Percentiles rank a stretch among this genome's conserved stretches.
phyloP scores from a whole-genome alignment of 768 basidiomycete genomes.

The Austroboletus eburneus region DNA sequence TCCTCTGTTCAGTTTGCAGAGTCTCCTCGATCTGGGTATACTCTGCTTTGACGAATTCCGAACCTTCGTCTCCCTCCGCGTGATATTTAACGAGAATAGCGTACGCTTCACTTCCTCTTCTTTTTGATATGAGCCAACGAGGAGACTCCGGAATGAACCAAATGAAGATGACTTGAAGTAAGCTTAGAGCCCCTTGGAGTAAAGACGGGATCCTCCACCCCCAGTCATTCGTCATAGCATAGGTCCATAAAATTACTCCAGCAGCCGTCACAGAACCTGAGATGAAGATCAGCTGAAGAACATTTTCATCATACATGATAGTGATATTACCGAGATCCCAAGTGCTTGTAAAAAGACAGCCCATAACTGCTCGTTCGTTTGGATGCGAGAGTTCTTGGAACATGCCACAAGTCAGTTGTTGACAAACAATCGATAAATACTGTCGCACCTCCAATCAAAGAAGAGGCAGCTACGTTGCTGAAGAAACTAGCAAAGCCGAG shows the following conservation, averaged over 20 bases:
- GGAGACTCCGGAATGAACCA: constrained; percentile 67
- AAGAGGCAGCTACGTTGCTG: no score
- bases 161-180: constrained; percentile 49
- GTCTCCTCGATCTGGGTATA: no score
- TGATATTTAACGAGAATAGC: constrained; percentile 53
- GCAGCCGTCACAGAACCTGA: no score
- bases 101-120: constrained; percentile 46
- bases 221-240: no score
- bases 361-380: not conserved
- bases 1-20: constrained; percentile 30
- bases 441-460: no score
- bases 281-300: no score
- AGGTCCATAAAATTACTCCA: no score
- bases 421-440: not conserved
- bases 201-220: constrained; percentile 6
- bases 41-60: constrained; percentile 56
- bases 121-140: constrained; percentile 56
- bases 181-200: constrained; percentile 7
- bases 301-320: no score
- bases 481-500: no score
- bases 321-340: not conserved
- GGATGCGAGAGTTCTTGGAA: constrained; percentile 8
- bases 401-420: no score
- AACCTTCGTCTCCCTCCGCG: constrained; percentile 49
- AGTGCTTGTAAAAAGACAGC: not conserved